phyloP scores from a whole-genome alignment of 2,329 filamentous ascomycete species.

The Colletotrichum falcatum region DNA sequence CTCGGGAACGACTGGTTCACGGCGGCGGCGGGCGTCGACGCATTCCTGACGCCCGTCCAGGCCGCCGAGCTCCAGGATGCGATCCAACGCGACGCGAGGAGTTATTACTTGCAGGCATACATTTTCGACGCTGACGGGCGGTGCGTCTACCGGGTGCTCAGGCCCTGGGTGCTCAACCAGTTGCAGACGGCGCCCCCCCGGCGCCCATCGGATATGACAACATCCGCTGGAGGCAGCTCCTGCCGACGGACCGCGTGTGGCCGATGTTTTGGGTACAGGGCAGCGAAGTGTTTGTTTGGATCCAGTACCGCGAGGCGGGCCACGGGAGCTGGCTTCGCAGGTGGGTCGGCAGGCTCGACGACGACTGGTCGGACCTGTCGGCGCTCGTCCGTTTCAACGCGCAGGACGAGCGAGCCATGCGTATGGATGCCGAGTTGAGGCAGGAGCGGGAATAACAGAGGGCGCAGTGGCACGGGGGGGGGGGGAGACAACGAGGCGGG shows the following conservation, averaged over 20 bases:
- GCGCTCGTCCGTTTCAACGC: background rate
- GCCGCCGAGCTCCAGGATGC: background rate
- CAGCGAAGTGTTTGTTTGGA: background rate
- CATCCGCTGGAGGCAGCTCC: background rate
- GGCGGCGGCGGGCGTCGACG: background rate
- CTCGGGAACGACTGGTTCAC: background rate
- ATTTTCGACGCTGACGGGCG: background rate
- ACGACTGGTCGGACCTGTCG: background rate
- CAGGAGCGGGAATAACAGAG: background rate
- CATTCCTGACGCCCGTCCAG: background rate
- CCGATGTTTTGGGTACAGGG: background rate
- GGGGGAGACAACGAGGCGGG: background rate
- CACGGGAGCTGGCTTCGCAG: background rate
- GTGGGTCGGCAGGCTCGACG: slow-evolving; percentile 1
- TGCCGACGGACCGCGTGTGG: background rate
- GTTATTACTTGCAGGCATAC: background rate
- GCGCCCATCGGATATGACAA: too few species aligned
- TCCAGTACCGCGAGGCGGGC: background rate
- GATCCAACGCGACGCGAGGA: slow-evolving; percentile 1
- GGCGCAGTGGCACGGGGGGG: too few species aligned
- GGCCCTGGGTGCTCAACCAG: background rate
- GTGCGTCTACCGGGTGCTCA: background rate
- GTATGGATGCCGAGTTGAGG: background rate
- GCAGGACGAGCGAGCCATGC: background rate
- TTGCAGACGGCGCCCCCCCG: background rate